phyloP scores from a whole-genome alignment of 257 asterid genomes.

The Plantago elongata region DNA sequence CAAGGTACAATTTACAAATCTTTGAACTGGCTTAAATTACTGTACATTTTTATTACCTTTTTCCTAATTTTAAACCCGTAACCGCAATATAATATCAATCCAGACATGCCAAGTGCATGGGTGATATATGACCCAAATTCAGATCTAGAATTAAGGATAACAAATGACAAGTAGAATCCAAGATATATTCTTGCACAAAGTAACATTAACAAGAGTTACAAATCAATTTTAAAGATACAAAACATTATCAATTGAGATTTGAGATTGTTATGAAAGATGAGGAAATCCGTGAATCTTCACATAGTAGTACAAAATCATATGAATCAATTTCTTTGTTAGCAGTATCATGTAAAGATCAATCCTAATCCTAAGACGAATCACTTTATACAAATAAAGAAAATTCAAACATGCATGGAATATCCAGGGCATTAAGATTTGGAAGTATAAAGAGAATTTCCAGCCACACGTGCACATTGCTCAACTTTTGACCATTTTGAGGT shows the following conservation, averaged over 20 bases:
- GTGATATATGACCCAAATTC: no score
- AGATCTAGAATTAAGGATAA: no score
- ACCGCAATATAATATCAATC: no score
- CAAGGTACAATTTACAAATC: no score
- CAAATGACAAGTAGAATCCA: no score
- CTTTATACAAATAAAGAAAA: not conserved
- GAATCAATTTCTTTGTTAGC: not conserved
- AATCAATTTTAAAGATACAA: not conserved
- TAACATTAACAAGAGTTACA: no score
- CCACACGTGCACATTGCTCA: slow-evolving; percentile 11
- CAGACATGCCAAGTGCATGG: no score
- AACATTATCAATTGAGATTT: not conserved
- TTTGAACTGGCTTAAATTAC: no score
- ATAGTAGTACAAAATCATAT: not conserved
- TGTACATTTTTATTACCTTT: no score
- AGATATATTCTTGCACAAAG: no score
- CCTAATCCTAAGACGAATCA: not conserved
- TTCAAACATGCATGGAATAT: not conserved
- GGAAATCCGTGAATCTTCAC: not conserved
- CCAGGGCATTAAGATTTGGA: not conserved
- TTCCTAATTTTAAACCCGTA: no score
- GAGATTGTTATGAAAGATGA: slow-evolving; percentile 2
- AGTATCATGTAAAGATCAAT: not conserved
- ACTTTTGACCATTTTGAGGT: slow-evolving; percentile 15
- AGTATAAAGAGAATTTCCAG: not conserved